Evolutionary conservation across 2,329 filamentous ascomycete species (phyloP).

Genomic region (Cladosporium sp.): DNA sequence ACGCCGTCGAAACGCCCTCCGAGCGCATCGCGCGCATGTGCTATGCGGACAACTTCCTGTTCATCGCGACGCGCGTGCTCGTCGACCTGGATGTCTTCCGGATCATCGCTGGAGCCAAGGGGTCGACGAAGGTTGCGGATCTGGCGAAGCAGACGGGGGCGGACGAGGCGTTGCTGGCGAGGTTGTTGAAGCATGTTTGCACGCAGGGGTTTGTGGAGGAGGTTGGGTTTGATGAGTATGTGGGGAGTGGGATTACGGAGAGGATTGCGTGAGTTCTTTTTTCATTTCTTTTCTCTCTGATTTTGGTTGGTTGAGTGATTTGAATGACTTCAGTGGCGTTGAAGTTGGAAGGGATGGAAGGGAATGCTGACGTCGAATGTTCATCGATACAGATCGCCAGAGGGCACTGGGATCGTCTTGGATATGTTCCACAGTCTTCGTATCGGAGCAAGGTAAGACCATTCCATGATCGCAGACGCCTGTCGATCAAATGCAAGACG

Average conservation of each 20-base stretch:
- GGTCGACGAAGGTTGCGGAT: neutral
- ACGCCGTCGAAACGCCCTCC: neutral
- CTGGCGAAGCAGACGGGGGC: conserved; percentile 2
- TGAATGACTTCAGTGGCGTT: neutral
- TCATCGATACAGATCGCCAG: conserved; percentile 2
- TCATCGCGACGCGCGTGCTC: neutral
- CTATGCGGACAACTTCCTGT: conserved; percentile 10
- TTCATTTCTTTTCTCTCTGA: neutral
- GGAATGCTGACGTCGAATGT: neutral
- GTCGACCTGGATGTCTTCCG: conserved; percentile 6
- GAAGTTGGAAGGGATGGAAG: neutral
- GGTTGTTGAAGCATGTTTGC: conserved; percentile 13
- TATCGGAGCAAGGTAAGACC: conserved; percentile 1
- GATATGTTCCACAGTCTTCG: conserved; percentile 12
- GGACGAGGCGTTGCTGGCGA: conserved; percentile 1
- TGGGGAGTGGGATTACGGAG: conserved; percentile 7
- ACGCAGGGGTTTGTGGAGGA: conserved; percentile 12
- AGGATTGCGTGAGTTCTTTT: conserved; percentile 3
- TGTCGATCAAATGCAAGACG: neutral
- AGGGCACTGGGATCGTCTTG: neutral
- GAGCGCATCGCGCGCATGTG: conserved; percentile 17
- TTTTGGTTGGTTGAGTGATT: neutral
- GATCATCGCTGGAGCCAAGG: neutral
- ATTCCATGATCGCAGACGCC: neutral
- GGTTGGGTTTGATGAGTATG: conserved; percentile 7